phyloP scores from a whole-genome alignment of 371 early-diverging fungal species.

The Rhizopus sp. region DNA sequence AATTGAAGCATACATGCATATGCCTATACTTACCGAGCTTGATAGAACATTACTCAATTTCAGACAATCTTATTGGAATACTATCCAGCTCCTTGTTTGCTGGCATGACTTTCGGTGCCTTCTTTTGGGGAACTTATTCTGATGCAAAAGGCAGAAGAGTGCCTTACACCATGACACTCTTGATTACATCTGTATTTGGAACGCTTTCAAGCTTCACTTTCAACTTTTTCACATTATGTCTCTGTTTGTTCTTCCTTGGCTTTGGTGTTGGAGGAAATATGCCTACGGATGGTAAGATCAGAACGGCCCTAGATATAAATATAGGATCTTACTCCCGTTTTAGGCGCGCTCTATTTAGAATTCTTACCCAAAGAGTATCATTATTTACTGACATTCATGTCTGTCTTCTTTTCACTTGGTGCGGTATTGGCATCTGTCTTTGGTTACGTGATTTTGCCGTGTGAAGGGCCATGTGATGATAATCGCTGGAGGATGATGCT shows the following conservation, averaged over 20 bases:
- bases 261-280: conserved; percentile 90
- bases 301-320: background rate
- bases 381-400: conserved; percentile 80
- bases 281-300: conserved; percentile 75
- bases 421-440: conserved; percentile 75
- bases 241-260: conserved; percentile 69
- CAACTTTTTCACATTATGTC: conserved; percentile 64
- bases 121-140: conserved; percentile 80
- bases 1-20: background rate
- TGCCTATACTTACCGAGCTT: background rate
- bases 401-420: conserved; percentile 84
- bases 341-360: conserved; percentile 83
- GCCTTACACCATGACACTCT: conserved; percentile 81
- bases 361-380: conserved; percentile 79
- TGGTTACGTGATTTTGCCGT: conserved; percentile 68
- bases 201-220: conserved; percentile 68
- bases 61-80: conserved; percentile 61
- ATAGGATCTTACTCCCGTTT: background rate
- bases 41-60: conserved; percentile 60
- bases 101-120: conserved; percentile 84
- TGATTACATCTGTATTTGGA: conserved; percentile 75
- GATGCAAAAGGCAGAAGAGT: conserved; percentile 77
- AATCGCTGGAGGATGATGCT: conserved; percentile 81
- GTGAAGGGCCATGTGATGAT: conserved; percentile 67
- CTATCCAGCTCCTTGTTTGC: conserved; percentile 71